Evolutionary conservation across 148 eudicot genomes (phyloP).

Genomic region (Rhododendron ovatum): DNA sequence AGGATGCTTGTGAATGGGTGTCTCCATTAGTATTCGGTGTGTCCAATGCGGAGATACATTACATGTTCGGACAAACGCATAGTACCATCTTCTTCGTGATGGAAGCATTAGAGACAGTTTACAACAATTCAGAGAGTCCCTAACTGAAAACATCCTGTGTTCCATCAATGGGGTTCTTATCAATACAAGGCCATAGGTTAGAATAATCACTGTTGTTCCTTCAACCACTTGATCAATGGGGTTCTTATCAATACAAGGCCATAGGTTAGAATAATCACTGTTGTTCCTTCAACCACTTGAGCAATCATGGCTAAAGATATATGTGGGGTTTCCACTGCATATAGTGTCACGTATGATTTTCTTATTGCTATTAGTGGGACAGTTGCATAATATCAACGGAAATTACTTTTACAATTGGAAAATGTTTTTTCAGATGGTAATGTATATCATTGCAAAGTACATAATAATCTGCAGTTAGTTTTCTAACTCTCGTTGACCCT

Average conservation of each 20-base stretch:
- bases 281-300: not conserved
- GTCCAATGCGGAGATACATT: not conserved
- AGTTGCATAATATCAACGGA: not conserved
- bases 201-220: not conserved
- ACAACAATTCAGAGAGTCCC: not conserved
- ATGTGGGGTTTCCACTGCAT: not conserved
- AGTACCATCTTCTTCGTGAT: not conserved
- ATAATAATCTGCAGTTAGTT: not conserved
- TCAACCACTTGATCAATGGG: not conserved
- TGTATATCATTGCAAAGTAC: not conserved
- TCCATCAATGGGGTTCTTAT: not conserved
- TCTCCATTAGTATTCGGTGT: not conserved
- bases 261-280: no score
- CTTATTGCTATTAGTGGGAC: not conserved
- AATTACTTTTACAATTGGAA: not conserved
- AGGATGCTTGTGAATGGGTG: no score
- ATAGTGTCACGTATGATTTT: not conserved
- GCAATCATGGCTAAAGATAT: not conserved
- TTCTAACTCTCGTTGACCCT: not conserved
- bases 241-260: no score
- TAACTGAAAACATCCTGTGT: not conserved
- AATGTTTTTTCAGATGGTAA: not conserved
- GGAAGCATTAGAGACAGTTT: not conserved
- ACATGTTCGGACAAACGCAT: not conserved
- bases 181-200: no score